phyloP scores from a whole-genome alignment of 1,284 basidiomycete genomes.

The Pseudozyma hubeiensis region DNA sequence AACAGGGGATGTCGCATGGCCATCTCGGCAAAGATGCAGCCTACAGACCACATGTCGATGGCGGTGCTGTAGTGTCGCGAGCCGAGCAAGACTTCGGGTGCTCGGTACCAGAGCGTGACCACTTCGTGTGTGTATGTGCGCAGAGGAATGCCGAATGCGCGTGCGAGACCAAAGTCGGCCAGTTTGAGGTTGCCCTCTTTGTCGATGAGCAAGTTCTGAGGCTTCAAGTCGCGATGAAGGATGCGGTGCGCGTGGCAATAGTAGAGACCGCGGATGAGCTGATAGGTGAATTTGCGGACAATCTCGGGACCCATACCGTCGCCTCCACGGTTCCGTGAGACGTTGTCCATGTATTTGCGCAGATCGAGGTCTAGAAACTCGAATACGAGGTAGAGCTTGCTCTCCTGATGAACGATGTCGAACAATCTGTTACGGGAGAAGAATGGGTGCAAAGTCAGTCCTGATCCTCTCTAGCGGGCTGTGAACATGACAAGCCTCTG shows the following conservation, averaged over 20 bases:
- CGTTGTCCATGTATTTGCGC: constrained; percentile 92
- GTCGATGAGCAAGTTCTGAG: constrained; percentile 96
- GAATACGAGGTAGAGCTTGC: constrained; percentile 96
- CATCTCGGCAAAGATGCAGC: constrained; percentile 91
- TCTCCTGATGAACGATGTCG: constrained; percentile 96
- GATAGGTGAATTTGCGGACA: constrained; percentile 91
- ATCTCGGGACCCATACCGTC: constrained; percentile 78
- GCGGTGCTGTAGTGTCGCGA: constrained; percentile 93
- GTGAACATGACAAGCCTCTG: no score
- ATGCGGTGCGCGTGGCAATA: constrained; percentile 98
- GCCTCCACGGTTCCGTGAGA: constrained; percentile 65
- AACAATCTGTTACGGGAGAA: constrained; percentile 76
- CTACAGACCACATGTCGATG: constrained; percentile 99
- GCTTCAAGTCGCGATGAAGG: constrained; percentile 95
- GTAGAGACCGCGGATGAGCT: constrained; percentile 85
- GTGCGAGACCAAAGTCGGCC: constrained; percentile 94
- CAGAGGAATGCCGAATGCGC: constrained; percentile 97
- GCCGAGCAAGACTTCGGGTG: constrained; percentile 94
- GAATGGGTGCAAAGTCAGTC: constrained; percentile 8
- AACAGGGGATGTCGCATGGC: constrained; percentile 90
- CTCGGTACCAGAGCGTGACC: constrained; percentile 97
- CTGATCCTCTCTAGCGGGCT: no score
- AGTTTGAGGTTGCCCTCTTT: constrained; percentile 73
- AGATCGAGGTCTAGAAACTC: constrained; percentile 94
- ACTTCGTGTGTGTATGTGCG: constrained; percentile 97